Evolutionary conservation across 306 rosid genomes (phyloP), one percentile per base, ranked within the genome.

Genomic region (Rosa rugosa): DNA sequence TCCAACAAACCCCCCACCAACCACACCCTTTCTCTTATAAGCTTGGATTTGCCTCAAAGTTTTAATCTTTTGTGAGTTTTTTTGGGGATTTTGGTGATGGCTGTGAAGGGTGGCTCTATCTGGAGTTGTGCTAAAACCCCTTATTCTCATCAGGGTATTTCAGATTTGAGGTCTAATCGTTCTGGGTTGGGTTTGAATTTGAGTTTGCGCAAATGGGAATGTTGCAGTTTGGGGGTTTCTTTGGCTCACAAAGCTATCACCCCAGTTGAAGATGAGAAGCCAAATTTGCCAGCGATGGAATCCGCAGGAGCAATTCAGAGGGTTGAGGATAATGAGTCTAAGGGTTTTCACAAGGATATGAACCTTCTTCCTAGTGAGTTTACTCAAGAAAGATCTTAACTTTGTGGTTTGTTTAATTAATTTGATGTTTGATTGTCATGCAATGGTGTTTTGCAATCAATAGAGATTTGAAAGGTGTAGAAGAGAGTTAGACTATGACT

Each of bases 361-460:
- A 85, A 45, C 83, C 83, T 86, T 79, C 96, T 92, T 80, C 94
- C 97, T 5, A 94, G 98, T 94, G 80, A 92, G 98, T 88, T 64
- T 8, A 42, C 71, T 38, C 63, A 0, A 31, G 0, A 31, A 49
- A 49, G 11, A 54, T 54, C 60, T 6, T 20, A 20, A 44, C 40
- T 71, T 68, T 77, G 2, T 0, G 9, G 8, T 62, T 79, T 59
- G 42, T 44, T 74, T 13, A 31, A 51, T 60, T 53, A 16, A 67
- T 66, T 6, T 45, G 13, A 63, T 76, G 44, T 44, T 18, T 17
- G 47, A 73, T 80, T 73, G 18, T 65, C 72, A 42, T 50, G 36
- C 46, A 50, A 51, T 18, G 76, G 17, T 46, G 13, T 72, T 49
- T 13, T 31, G 25, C 45, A 27, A 5, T 71, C 75, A 47, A 11